Percentiles rank a stretch among this genome's conserved stretches.
phyloP scores from a whole-genome alignment of 1,284 basidiomycete genomes.

The Bondarzewia mesenterica region DNA sequence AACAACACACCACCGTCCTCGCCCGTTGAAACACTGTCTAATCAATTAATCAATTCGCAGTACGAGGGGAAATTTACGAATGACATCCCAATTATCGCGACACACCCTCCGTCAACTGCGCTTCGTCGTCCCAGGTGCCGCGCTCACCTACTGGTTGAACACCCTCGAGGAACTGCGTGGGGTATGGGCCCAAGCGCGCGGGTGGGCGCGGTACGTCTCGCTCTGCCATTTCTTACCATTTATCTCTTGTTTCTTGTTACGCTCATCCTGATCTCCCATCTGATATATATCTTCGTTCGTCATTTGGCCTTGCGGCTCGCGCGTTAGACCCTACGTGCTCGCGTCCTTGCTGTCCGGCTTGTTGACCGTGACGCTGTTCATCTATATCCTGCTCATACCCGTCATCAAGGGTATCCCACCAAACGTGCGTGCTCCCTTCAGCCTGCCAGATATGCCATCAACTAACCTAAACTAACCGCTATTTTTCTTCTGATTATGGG shows the following conservation, averaged over 20 bases:
- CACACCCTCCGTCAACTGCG: slow-evolving; percentile 63
- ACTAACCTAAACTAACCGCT: slow-evolving; percentile 2
- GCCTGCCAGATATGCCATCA: neutral
- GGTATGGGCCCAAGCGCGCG: slow-evolving; percentile 28
- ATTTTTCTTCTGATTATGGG: neutral
- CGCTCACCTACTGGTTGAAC: slow-evolving; percentile 50
- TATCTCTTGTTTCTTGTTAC: too few species aligned
- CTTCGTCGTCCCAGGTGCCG: slow-evolving; percentile 60
- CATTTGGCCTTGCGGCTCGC: neutral
- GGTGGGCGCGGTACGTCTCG: slow-evolving; percentile 44
- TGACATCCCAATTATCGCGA: slow-evolving; percentile 10
- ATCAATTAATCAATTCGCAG: too few species aligned
- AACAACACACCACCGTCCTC: neutral
- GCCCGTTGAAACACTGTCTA: too few species aligned
- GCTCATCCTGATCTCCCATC: too few species aligned
- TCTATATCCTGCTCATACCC: slow-evolving; percentile 61
- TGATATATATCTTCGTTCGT: too few species aligned
- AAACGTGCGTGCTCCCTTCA: slow-evolving; percentile 41
- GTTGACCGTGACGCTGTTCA: slow-evolving; percentile 56
- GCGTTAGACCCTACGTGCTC: slow-evolving; percentile 14
- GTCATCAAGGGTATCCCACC: slow-evolving; percentile 56
- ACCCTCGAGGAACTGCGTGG: slow-evolving; percentile 42
- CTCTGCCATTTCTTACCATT: neutral
- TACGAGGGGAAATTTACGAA: too few species aligned
- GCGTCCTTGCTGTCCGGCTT: slow-evolving; percentile 42